Percentiles rank a stretch among this genome's conserved stretches.
Conservation (phyloP, 2,329 filamentous ascomycete genomes). For the Pyricularia sp. region DNA sequence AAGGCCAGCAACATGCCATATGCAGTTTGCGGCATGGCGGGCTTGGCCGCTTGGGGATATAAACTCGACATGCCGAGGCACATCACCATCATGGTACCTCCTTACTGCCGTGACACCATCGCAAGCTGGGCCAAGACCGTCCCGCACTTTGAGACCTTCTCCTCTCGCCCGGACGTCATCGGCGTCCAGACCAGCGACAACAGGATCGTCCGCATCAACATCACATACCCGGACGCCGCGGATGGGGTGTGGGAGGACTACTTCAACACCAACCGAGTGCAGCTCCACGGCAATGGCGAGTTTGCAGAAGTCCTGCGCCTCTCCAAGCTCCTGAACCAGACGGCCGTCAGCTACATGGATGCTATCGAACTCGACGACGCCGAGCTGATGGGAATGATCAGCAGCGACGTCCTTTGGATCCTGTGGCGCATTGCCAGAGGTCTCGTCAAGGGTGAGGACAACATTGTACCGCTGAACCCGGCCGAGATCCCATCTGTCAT, state of each 20-base stretch:
- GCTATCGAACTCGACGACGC: not conserved
- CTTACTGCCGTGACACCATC: conserved; percentile 21
- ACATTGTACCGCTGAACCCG: conserved; percentile 7
- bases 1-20: conserved; percentile 30
- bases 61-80: conserved; percentile 14
- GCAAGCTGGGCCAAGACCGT: conserved; percentile 24
- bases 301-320: conserved; percentile 18
- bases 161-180: conserved; percentile 24
- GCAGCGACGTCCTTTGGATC: conserved; percentile 21
- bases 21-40: conserved; percentile 30
- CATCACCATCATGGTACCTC: conserved; percentile 28
- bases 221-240: conserved; percentile 20
- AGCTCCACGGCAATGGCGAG: not conserved
- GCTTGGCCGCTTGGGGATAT: conserved; percentile 31
- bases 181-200: conserved; percentile 26
- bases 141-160: conserved; percentile 17
- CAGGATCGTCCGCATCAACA: conserved; percentile 18
- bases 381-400: conserved; percentile 9
- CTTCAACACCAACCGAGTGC: conserved; percentile 11
- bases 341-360: conserved; percentile 19
- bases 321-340: conserved; percentile 19
- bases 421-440: conserved; percentile 16
- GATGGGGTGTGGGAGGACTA: conserved; percentile 15
- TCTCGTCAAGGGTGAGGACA: conserved; percentile 8
- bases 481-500: conserved; percentile 8